Base-by-base conservation (phyloP, 805 yeast species). In the Myxozyma nipponensis region DNA sequence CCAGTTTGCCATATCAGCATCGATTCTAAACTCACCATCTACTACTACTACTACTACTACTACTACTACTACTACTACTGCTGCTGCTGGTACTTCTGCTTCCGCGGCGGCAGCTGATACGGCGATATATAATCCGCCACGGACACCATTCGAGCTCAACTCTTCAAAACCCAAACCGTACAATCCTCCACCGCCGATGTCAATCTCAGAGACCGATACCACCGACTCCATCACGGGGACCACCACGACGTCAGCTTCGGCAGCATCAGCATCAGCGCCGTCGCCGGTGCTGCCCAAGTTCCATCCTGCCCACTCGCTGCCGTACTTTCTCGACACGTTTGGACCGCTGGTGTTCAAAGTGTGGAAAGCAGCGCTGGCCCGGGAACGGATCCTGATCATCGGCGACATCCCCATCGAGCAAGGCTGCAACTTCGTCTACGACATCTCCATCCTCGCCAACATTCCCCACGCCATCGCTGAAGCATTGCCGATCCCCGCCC, bases 321-420 rank as follows among this genome's bases (percentile, higher is more conserved):
- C 77, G 1, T 64, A 69, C 10, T 66, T 81, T 35, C 60, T 84
- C 40, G 71, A 75, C 25, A 61, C 65, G 1, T 67, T 81, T 45
- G 90, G 95, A 0, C 90, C 93, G 0, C 67, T 82, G 44, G 69
- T 81, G 1, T 84, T 83, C 61, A 76, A 72, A 36, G 63, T 83
- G 3, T 86, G 83, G 81, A 84, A 81, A 65, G 72, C 79, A 30
- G 76, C 81, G 2, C 66, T 86, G 36, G 62, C 83, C 30, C 69
- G 93, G 18, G 75, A 79, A 50, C 69, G 79, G 34, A 72, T 86
- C 3, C 54, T 86, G 2, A 53, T 83, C 28, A 56, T 64, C 2
- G 62, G 63, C 7, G 49, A 57, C 25, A 47, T 63, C 52, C 43
- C 70, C 19, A 64, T 75, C 10, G 74, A 71, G 39, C 63, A 63